Base-by-base conservation (phyloP, 2,329 filamentous ascomycete species). In the Aureobasidium subglaciale region DNA sequence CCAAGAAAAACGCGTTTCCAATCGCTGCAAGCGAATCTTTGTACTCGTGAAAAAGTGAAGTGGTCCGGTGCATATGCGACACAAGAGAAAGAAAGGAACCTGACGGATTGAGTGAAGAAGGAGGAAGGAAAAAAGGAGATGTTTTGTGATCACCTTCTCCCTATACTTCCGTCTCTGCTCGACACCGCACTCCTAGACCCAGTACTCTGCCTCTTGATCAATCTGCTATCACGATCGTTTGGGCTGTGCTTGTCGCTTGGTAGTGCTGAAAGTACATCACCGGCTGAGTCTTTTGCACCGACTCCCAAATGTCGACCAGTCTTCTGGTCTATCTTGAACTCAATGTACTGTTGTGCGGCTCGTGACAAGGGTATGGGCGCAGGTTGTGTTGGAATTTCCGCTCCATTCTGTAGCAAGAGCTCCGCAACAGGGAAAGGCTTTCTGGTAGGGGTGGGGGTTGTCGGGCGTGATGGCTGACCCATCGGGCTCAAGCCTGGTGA, bases 351-450 rank as follows among this genome's bases (percentile, higher is more conserved):
- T 65, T 88, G 85, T 2, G 93, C 92, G 43, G 85, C 86, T 9
- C 82, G 78, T 58, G 89, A 90, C 10, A 99, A 79, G 1, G 90
- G 90, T 62, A 97, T 91, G 0, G 89, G 86, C 0, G 91, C 88
- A 58, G 87, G 77, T 2, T 83, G 75, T 1, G 76, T 67, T 0
- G 93, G 92, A 30, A 97, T 86, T 59, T 96, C 87, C 3, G 91
- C 91, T 15, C 93, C 93, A 65, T 99, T 97, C 64, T 97, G 95
- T 13, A 95, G 77, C 13, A 99, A 79, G 58, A 99, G 75, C 70
- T 99, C 93, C 13, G 93, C 93, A 38, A 97, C 78, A 0, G 93
- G 85, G 68, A 99, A 99, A 0, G 91, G 63, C 63, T 75, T 76
- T 32, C 74, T 66, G 24, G 61, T 71, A 59, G 40, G 75, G 65